phyloP scores from a whole-genome alignment of 352 stramenopile genomes.

The Nothophytophthora sp. region DNA sequence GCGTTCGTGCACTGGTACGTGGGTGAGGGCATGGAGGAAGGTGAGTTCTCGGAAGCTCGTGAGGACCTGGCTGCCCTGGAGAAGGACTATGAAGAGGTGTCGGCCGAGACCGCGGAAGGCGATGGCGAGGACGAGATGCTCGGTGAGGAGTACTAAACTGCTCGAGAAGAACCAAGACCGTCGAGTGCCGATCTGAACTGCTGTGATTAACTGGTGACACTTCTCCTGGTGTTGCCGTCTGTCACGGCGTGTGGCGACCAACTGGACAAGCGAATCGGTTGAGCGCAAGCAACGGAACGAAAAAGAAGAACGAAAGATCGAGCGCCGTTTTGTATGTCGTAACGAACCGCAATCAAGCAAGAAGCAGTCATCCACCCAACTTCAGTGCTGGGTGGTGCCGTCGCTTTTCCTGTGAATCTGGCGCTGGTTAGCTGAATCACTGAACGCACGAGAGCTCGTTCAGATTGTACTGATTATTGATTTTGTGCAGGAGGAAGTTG shows the following conservation, averaged over 20 bases:
- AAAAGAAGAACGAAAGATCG: constrained; percentile 21
- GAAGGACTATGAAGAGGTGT: constrained; percentile 99
- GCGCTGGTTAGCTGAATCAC: too few species aligned
- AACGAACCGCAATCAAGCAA: constrained; percentile 12
- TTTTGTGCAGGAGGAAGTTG: too few species aligned
- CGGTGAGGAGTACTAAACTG: constrained; percentile 82
- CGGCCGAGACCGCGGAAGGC: constrained; percentile 94
- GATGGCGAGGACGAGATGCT: constrained; percentile 94
- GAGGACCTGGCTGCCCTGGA: constrained; percentile 97
- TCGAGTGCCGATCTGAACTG: constrained; percentile 17
- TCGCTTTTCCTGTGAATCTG: constrained; percentile 1
- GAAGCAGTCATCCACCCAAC: too few species aligned
- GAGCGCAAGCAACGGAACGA: constrained; percentile 8
- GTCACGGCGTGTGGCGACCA: constrained; percentile 10
- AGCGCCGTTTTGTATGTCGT: constrained; percentile 30
- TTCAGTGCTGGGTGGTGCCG: background rate
- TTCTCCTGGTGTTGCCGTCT: constrained; percentile 8
- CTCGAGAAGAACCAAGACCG: constrained; percentile 6
- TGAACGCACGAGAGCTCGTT: too few species aligned
- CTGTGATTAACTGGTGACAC: constrained; percentile 8
- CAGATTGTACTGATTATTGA: too few species aligned
- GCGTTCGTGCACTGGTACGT: constrained; percentile 99
- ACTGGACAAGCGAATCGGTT: constrained; percentile 1
- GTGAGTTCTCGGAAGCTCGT: constrained; percentile 98
- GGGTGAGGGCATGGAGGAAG: constrained; percentile 98